Evolutionary conservation across 768 basidiomycete species (phyloP), one percentile per base, ranked within the genome.

Genomic region (Mycena venus): DNA sequence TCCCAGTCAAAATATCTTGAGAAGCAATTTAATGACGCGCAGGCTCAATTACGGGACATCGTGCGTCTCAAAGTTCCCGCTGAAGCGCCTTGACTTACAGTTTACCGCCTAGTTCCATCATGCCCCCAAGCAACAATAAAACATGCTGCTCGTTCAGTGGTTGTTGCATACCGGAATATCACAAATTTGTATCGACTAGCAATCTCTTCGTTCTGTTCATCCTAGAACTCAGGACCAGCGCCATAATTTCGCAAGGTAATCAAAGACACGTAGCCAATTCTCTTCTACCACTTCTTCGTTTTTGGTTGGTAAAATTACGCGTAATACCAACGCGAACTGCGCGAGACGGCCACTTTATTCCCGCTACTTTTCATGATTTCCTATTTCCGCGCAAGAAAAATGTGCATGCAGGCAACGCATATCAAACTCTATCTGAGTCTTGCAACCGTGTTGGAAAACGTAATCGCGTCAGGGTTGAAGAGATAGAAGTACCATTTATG

Each of bases 1-100:
- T 7, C 0, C 58, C 72, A 97, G 96, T 88, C 92, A 29, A 97
- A 97, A 84, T 98, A 94, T 82, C 88, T 98, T 3, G 97, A 98
- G 83, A 98, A 98, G 79, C 96, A 98, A 80, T 95, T 94, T 80
- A 94, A 93, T 68, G 96, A 97, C 77, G 96, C 97, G 2, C 95
- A 97, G 84, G 86, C 86, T 25, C 96, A 97, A 80, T 85, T 98
- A 63, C 91, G 93, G 53, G 95, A 96, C 81, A 96, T 96, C 34
- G 95, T 96, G 78, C 69, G 92, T 85, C 12, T 42, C 29, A 23
- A 17, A 11, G n/a, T 27, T 27, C 38, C 67, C 4, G 2, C 38
- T 25, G 40, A 21, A 42, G 8, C 27, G 59, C 19, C 3, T 11
- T n/a, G 15, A 56, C 47, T 70, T 42, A 53, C 27, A 21, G 29